Evolutionary conservation across 192 early-diverging fungal genomes (phyloP), one percentile per base, ranked within the genome.

Genomic region (Entrophospora sp.): DNA sequence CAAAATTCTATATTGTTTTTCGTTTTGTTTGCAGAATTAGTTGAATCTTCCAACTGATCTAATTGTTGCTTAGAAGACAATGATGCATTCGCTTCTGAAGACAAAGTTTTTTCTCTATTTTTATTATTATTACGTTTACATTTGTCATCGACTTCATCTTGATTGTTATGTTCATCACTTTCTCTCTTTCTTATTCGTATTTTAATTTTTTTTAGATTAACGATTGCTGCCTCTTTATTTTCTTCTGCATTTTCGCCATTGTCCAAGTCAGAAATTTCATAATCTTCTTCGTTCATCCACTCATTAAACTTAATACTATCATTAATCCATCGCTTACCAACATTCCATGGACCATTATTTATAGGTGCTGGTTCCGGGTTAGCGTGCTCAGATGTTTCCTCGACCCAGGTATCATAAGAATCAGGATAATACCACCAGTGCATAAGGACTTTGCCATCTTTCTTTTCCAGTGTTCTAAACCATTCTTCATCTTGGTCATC

Each of bases 251-350:
- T 18, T 38, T 25, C 18, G 24, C 42, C 5, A 31, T 30, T 14
- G 44, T 20, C 31, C n/a, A n/a, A n/a, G n/a, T 37, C 42, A 48
- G 58, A 13, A 28, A 56, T 56, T 69, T 91, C 89, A 66, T 91
- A 94, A 67, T 94, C 91, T 68, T 91, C 89, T 64, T 90, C 90
- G 64, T 89, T 90, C 79, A 87, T 85, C 85, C 88, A 86, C 67
- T 94, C 90, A 71, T 86, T 85, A 62, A 82, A 89, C 27, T 74
- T 74, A 31, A 71, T 61, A 73, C 87, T 91, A 61, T 91, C 91
- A 16, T 80, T 72, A 38, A 94, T 51, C 91, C 91, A 94, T 31
- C 85, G 80, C 13, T 63, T 66, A 22, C 80, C 81, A 13, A 93
- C 79, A 35, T 75, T 75, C 88, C 88, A 91, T 0, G 86, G 74